Conservation (phyloP, 768 basidiomycete species). For the Suillus placidus region DNA sequence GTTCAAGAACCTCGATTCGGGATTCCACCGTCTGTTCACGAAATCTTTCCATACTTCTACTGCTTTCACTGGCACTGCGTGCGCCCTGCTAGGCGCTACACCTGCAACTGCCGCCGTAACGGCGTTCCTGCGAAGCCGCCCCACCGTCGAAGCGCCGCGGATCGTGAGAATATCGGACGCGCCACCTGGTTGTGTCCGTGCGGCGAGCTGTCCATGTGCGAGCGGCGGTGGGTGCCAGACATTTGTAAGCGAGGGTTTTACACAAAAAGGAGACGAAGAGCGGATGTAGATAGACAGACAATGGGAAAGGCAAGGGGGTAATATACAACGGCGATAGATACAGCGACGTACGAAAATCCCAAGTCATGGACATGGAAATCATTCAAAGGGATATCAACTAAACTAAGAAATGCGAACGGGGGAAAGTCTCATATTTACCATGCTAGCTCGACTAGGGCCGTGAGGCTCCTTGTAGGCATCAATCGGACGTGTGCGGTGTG, state of each 20-base stretch:
- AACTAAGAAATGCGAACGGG: constrained; percentile 17
- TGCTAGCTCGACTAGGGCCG: constrained; percentile 50
- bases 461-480: constrained; percentile 57
- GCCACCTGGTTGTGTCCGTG: constrained; percentile 39
- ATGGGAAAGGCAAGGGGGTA: constrained; percentile 5
- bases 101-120: constrained; percentile 34
- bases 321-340: constrained; percentile 7
- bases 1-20: constrained; percentile 71
- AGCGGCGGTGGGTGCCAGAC: constrained; percentile 30
- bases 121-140: constrained; percentile 64
- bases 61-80: constrained; percentile 36
- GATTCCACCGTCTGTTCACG: constrained; percentile 72
- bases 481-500: constrained; percentile 61
- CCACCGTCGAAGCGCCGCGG: constrained; percentile 63
- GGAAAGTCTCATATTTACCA: constrained; percentile 66
- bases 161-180: constrained; percentile 61
- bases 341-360: constrained; percentile 9
- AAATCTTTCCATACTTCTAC: constrained; percentile 79
- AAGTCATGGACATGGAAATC: constrained; percentile 10
- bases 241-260: constrained; percentile 23
- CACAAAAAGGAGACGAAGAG: constrained; percentile 30
- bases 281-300: constrained; percentile 16
- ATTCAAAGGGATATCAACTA: constrained; percentile 24
- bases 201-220: constrained; percentile 40
- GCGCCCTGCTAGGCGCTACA: constrained; percentile 15